Evolutionary conservation across 345 rosid genomes (phyloP).

Genomic region (Aethionema arabicum): DNA sequence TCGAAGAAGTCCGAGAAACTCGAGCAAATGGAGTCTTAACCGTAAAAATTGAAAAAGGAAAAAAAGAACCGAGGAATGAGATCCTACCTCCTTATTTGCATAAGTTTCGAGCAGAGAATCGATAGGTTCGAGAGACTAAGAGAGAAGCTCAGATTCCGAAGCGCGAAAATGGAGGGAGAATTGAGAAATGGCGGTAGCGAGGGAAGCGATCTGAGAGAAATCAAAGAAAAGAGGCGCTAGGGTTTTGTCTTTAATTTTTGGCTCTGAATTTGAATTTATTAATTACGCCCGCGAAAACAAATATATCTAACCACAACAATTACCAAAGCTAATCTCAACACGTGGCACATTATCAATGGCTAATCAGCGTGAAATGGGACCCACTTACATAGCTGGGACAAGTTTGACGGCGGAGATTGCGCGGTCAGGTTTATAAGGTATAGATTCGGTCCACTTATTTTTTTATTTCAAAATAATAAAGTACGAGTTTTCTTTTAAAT

Average conservation of each 20-base stretch:
- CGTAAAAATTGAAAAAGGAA: slow-evolving; percentile 19
- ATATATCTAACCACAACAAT: slow-evolving; percentile 15
- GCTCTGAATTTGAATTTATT: slow-evolving; percentile 47
- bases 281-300: slow-evolving; percentile 73
- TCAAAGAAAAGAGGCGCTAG: slow-evolving; percentile 45
- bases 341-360: slow-evolving; percentile 47
- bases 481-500: neutral
- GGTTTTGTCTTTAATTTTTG: slow-evolving; percentile 52
- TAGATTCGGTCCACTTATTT: neutral
- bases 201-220: slow-evolving; percentile 30
- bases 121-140: neutral
- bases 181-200: slow-evolving; percentile 30
- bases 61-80: slow-evolving; percentile 5
- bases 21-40: slow-evolving; percentile 13
- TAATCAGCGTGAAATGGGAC: slow-evolving; percentile 11
- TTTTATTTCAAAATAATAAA: neutral
- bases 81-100: slow-evolving; percentile 17
- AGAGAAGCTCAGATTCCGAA: slow-evolving; percentile 25
- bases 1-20: slow-evolving; percentile 1
- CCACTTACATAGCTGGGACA: slow-evolving; percentile 18
- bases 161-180: slow-evolving; percentile 34
- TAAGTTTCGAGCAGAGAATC: slow-evolving; percentile 12
- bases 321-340: slow-evolving; percentile 8
- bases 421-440: slow-evolving; percentile 8
- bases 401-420: slow-evolving; percentile 46